Evolutionary conservation across 495 filamentous ascomycete genomes (phyloP).

Genomic region (Podospora comata): DNA sequence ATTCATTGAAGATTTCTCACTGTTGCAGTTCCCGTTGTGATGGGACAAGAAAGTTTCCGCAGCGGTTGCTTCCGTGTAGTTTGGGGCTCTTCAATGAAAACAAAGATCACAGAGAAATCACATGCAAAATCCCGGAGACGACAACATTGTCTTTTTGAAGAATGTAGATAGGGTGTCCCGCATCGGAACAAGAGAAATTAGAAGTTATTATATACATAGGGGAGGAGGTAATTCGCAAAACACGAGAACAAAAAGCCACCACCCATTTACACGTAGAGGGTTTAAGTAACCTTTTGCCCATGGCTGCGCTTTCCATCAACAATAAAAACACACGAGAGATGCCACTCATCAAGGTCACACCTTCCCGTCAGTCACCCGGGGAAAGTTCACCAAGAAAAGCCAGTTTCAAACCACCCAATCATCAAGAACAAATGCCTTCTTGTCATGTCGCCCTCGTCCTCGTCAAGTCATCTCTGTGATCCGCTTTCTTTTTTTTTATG

Average conservation of each 20-base stretch:
- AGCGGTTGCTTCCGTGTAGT: too few species aligned
- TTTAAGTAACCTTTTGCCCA: background rate
- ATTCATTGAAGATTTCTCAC: background rate
- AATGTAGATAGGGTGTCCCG: background rate
- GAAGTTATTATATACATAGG: constrained; percentile 1
- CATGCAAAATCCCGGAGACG: background rate
- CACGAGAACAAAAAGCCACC: background rate
- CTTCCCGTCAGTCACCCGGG: background rate
- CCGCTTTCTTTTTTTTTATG: background rate
- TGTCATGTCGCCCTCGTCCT: background rate
- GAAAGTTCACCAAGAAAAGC: background rate
- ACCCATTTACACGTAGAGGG: background rate
- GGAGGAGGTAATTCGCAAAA: background rate
- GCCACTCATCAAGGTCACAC: background rate
- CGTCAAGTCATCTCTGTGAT: background rate
- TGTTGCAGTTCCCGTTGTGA: too few species aligned
- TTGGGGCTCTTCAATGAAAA: background rate
- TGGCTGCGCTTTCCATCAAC: background rate
- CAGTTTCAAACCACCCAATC: background rate
- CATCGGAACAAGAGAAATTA: background rate
- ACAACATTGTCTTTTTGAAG: background rate
- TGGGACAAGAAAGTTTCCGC: too few species aligned
- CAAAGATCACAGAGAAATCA: background rate
- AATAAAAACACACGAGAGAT: background rate
- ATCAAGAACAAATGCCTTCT: background rate